phyloP scores from a whole-genome alignment of 495 filamentous ascomycete species.

The Xylaria bambusicola region DNA sequence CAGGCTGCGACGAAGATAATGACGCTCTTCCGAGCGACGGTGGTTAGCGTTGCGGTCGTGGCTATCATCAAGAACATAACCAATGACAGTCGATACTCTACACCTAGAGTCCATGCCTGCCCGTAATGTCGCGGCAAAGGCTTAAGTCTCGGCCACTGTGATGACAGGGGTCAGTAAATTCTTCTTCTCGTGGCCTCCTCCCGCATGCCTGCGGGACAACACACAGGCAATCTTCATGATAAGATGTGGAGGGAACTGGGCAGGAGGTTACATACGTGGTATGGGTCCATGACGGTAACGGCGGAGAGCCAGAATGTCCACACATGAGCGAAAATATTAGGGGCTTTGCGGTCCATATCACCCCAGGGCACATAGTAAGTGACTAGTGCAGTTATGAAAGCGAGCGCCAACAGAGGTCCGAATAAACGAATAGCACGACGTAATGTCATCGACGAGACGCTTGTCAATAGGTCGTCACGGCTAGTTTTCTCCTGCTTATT shows the following conservation, averaged over 20 bases:
- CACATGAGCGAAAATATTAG: conserved; percentile 14
- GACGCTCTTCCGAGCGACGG: conserved; percentile 10
- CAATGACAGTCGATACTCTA: conserved; percentile 13
- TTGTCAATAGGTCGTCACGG: conserved; percentile 8
- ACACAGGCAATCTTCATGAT: not conserved
- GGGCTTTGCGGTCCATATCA: not conserved
- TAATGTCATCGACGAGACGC: conserved; percentile 13
- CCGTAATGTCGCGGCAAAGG: conserved; percentile 4
- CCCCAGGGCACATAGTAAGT: conserved; percentile 15
- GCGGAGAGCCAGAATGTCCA: conserved; percentile 9
- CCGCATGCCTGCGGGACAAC: conserved; percentile 1
- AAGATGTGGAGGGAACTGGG: not conserved
- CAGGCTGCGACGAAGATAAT: conserved; percentile 8
- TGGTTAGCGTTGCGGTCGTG: conserved; percentile 12
- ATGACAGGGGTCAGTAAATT: conserved; percentile 2
- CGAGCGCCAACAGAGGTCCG: conserved; percentile 9
- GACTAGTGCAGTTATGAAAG: conserved; percentile 10
- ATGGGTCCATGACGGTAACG: conserved; percentile 13
- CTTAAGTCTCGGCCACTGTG: conserved; percentile 5
- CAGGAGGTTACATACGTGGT: conserved; percentile 9
- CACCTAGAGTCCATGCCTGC: conserved; percentile 14
- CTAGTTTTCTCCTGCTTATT: conserved; percentile 9
- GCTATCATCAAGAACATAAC: conserved; percentile 17
- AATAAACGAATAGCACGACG: conserved; percentile 17
- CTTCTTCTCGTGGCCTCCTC: conserved; percentile 1